A percentile compares a stretch with the other conserved stretches of the same genome.
These are phyloP conservation scores for Abelmoschus esculentus DNA, from an alignment of 345 rosid genomes.

Conservation along the genomic window DNA sequence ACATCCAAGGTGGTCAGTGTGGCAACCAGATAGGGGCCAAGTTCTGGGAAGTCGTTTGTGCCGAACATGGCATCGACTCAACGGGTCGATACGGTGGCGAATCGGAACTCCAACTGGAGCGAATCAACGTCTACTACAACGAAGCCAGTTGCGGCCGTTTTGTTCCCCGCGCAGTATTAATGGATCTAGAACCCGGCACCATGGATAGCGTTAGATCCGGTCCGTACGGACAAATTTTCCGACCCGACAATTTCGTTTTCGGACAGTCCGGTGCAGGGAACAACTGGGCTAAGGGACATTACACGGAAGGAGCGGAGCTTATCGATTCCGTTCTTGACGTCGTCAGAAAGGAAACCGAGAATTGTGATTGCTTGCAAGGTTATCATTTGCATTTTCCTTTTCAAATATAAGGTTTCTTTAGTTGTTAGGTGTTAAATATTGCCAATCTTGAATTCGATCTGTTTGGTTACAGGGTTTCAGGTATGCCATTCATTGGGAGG, in stretches of 20 bases:
- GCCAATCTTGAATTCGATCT: background rate
- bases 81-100: conserved; percentile 65
- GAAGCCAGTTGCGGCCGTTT: conserved; percentile 74
- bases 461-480: conserved; percentile 50
- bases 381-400: background rate
- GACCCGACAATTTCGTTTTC: conserved; percentile 71
- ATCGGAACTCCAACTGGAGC: conserved; percentile 58
- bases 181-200: conserved; percentile 79
- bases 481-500: conserved; percentile 81
- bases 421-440: background rate
- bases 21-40: conserved; percentile 80
- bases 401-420: background rate
- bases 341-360: conserved; percentile 72
- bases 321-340: conserved; percentile 70
- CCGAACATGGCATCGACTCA: conserved; percentile 73
- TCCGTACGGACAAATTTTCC: conserved; percentile 61
- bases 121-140: conserved; percentile 69
- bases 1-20: conserved; percentile 70
- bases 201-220: conserved; percentile 80
- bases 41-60: conserved; percentile 76
- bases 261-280: conserved; percentile 77
- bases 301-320: conserved; percentile 78
- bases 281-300: conserved; percentile 82
- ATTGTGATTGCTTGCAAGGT: conserved; percentile 77
- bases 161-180: conserved; percentile 66